Conservation (phyloP, 1,139 yeast species). For the Candida frijolesensis region DNA sequence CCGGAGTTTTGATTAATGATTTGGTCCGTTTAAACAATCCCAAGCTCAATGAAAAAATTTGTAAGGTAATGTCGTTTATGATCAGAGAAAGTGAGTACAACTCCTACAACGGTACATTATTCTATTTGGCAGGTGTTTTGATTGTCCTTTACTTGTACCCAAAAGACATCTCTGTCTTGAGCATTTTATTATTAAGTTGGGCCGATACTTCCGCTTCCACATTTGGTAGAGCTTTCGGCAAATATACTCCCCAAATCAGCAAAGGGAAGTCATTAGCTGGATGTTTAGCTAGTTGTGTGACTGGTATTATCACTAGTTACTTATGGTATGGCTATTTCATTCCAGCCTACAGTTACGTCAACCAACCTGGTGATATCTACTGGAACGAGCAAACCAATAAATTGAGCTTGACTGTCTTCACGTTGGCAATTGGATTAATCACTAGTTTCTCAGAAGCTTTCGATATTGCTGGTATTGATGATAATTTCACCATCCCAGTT, state of each 20-base stretch:
- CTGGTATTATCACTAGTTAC: conserved; percentile 70
- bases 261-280: conserved; percentile 86
- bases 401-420: conserved; percentile 52
- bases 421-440: conserved; percentile 71
- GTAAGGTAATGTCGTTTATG: conserved; percentile 69
- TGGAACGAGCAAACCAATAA: conserved; percentile 68
- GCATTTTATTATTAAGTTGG: conserved; percentile 87
- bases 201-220: conserved; percentile 98
- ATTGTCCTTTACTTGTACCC: conserved; percentile 71
- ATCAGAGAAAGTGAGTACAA: conserved; percentile 82
- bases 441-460: conserved; percentile 88
- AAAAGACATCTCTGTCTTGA: conserved; percentile 77
- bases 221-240: conserved; percentile 81
- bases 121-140: conserved; percentile 78
- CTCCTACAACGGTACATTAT: conserved; percentile 77
- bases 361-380: conserved; percentile 53
- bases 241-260: conserved; percentile 77
- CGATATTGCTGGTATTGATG: conserved; percentile 76
- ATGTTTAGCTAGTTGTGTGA: conserved; percentile 74
- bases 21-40: conserved; percentile 63
- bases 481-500: conserved; percentile 91
- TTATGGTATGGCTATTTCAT: conserved; percentile 72
- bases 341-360: conserved; percentile 55
- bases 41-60: conserved; percentile 62
- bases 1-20: conserved; percentile 64